phyloP scores from a whole-genome alignment of 2,329 filamentous ascomycete genomes.

The Fusarium sp. region DNA sequence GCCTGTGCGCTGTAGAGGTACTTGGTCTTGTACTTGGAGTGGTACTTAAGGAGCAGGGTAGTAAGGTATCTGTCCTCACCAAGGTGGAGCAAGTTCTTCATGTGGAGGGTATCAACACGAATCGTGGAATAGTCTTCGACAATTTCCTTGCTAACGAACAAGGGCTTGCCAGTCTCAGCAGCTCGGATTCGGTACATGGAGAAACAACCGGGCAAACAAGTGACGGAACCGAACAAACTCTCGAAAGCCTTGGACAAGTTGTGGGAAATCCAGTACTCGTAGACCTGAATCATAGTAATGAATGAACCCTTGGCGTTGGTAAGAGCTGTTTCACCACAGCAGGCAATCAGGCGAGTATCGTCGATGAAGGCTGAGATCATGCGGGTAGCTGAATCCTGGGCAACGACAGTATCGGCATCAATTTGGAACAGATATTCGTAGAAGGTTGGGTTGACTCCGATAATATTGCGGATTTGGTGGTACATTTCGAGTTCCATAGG shows the following conservation, averaged over 20 bases:
- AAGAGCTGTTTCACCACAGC: conserved; percentile 93
- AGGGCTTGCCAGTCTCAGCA: conserved; percentile 91
- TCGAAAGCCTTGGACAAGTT: conserved; percentile 97
- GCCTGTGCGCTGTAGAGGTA: conserved; percentile 92
- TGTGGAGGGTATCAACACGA: conserved; percentile 96
- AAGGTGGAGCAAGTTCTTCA: conserved; percentile 97
- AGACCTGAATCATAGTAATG: conserved; percentile 99
- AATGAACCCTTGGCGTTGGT: conserved; percentile 94
- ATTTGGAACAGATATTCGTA: conserved; percentile 98
- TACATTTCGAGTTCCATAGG: conserved; percentile 98
- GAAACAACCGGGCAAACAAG: conserved; percentile 98
- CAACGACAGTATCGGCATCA: conserved; percentile 96
- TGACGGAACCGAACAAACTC: conserved; percentile 95
- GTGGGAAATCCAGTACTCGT: conserved; percentile 99
- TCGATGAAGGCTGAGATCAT: conserved; percentile 92
- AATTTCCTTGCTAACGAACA: conserved; percentile 94
- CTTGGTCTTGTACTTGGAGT: conserved; percentile 97
- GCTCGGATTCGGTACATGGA: conserved; percentile 98
- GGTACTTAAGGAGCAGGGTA: conserved; percentile 90
- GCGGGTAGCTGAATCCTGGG: conserved; percentile 87
- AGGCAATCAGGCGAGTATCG: conserved; percentile 91
- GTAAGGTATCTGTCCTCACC: conserved; percentile 98
- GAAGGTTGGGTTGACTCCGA: conserved; percentile 97
- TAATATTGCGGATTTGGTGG: conserved; percentile 98
- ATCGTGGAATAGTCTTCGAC: conserved; percentile 90